A percentile compares a stretch with the other conserved stretches of the same genome.
Conservation (phyloP, 352 stramenopile species). For the Blastocystis sp. region DNA sequence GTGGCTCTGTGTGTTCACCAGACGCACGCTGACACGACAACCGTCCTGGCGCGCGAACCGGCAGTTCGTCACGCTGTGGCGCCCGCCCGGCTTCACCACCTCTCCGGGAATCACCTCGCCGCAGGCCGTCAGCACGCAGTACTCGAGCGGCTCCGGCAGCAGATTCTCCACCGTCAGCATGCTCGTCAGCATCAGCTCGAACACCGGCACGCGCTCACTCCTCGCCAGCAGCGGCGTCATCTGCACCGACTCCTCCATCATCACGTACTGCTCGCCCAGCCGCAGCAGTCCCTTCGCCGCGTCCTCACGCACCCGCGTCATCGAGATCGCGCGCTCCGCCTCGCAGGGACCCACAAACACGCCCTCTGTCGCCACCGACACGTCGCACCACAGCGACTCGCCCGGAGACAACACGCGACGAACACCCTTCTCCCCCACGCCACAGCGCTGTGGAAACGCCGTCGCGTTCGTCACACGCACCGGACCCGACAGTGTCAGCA, state of each 20-base stretch:
- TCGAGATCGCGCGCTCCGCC: neutral
- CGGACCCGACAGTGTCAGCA: neutral
- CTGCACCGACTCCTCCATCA: neutral
- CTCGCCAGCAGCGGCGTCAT: neutral
- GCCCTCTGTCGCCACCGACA: neutral
- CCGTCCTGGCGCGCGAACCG: neutral
- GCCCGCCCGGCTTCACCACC: neutral
- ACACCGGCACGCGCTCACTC: neutral
- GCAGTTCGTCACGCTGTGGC: neutral
- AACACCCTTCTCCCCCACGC: neutral
- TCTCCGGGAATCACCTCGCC: neutral
- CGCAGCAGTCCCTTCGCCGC: neutral
- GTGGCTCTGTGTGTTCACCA: neutral
- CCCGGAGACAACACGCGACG: neutral
- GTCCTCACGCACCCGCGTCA: constrained; percentile 1
- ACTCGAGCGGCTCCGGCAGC: constrained; percentile 1
- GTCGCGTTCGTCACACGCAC: neutral
- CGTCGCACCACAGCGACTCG: neutral
- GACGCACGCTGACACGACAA: neutral
- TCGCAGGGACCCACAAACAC: neutral
- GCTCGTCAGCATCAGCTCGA: neutral
- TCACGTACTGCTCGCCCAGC: neutral
- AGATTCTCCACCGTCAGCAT: constrained; percentile 6
- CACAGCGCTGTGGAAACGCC: neutral
- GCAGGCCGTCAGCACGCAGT: neutral